These are phyloP conservation scores for Davidsoniella australis DNA, from an alignment of 2,329 filamentous ascomycete genomes.

Conservation along the genomic window DNA sequence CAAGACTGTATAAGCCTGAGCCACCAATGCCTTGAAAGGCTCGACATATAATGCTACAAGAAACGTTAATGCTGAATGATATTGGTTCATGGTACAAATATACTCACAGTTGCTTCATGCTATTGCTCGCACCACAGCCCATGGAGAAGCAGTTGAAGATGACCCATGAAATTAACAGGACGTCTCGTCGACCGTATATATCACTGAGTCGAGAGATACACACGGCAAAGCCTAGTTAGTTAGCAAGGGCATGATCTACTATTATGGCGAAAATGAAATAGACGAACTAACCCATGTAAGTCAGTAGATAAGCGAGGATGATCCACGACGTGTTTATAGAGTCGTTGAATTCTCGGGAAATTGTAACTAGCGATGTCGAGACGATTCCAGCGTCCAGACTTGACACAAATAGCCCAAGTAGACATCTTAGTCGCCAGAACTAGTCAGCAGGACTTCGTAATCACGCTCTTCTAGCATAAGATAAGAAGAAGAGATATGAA, in stretches of 20 bases:
- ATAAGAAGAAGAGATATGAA: too few relatives aligned
- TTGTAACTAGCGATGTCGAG: constrained; percentile 39
- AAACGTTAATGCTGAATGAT: not conserved
- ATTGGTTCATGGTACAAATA: too few relatives aligned
- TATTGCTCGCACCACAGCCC: constrained; percentile 32
- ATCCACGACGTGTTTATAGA: constrained; percentile 37
- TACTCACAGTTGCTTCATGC: constrained; percentile 34
- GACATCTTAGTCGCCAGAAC: constrained; percentile 18
- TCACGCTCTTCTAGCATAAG: too few relatives aligned
- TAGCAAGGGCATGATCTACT: not conserved
- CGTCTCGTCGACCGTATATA: constrained; percentile 36
- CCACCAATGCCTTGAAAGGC: constrained; percentile 44
- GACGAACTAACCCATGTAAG: constrained; percentile 31
- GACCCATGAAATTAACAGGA: constrained; percentile 33
- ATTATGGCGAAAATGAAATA: not conserved
- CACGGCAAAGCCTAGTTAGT: constrained; percentile 32
- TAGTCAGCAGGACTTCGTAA: too few relatives aligned
- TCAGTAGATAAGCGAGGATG: constrained; percentile 36
- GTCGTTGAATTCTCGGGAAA: constrained; percentile 34
- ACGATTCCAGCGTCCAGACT: constrained; percentile 41
- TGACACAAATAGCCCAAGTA: constrained; percentile 37
- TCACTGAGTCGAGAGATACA: constrained; percentile 42
- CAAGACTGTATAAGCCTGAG: constrained; percentile 43
- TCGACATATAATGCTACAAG: constrained; percentile 35
- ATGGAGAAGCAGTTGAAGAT: constrained; percentile 39